A percentile compares a stretch with the other conserved stretches of the same genome.
Evolutionary conservation across 495 filamentous ascomycete species (phyloP).

Genomic region (Neurospora sp.): DNA sequence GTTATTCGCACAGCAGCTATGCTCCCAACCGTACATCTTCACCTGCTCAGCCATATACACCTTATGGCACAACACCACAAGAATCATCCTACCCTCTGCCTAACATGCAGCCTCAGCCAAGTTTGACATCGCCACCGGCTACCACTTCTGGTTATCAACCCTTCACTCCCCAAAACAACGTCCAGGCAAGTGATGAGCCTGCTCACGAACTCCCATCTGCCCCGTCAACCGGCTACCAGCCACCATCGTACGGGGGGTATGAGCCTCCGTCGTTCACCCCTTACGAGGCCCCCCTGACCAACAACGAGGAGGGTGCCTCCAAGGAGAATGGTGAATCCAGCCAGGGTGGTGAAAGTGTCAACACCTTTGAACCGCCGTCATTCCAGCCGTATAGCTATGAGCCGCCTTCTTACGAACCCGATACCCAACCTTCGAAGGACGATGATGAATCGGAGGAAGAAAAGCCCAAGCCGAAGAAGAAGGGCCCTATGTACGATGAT

Average conservation of each 20-base stretch:
- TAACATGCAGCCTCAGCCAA: not conserved
- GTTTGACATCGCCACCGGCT: conserved; percentile 3
- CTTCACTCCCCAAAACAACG: conserved; percentile 2
- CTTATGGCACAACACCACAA: not conserved
- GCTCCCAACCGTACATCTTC: conserved; percentile 18
- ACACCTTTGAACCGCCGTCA: conserved; percentile 41
- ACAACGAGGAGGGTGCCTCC: conserved; percentile 11
- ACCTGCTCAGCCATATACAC: conserved; percentile 10
- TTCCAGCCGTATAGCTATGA: conserved; percentile 43
- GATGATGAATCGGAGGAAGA: conserved; percentile 30
- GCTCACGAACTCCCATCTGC: conserved; percentile 8
- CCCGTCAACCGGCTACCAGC: conserved; percentile 25
- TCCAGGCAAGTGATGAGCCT: not conserved
- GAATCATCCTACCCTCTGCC: not conserved
- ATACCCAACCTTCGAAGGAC: conserved; percentile 29
- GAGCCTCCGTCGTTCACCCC: conserved; percentile 28
- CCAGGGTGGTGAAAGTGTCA: conserved; percentile 12
- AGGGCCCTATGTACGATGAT: conserved; percentile 70
- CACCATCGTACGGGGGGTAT: conserved; percentile 33
- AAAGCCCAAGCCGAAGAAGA: conserved; percentile 55
- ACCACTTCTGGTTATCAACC: conserved; percentile 17
- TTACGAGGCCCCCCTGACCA: conserved; percentile 22
- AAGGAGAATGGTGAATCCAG: not conserved
- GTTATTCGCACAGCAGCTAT: conserved; percentile 21
- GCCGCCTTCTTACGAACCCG: conserved; percentile 46